Percentiles rank a stretch among this genome's conserved stretches.
These are phyloP conservation scores for Colletotrichum caudatum DNA, from an alignment of 2,329 filamentous ascomycete species.

Conservation along the genomic window DNA sequence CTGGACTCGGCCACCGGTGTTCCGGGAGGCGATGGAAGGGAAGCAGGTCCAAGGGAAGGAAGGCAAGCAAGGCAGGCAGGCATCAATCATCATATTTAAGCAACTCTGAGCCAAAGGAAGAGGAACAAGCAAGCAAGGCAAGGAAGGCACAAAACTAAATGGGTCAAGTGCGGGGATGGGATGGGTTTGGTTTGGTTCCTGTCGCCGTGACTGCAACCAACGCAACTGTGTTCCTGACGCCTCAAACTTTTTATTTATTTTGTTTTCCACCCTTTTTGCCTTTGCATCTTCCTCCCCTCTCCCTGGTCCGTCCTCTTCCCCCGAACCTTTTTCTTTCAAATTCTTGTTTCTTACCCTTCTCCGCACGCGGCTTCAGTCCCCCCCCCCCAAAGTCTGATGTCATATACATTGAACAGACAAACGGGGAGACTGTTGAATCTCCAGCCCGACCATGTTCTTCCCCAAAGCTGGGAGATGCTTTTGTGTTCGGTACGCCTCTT, in stretches of 20 bases:
- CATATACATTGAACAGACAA: background rate
- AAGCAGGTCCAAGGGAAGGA: no score
- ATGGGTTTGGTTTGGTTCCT: background rate
- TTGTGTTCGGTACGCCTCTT: background rate
- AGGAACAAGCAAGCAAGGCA: no score
- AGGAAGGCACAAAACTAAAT: conserved; percentile 10
- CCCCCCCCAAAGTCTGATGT: conserved; percentile 2
- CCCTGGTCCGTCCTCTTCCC: background rate
- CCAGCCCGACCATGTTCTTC: background rate
- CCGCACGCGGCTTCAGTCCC: no score
- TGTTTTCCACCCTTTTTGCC: background rate
- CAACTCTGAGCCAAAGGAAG: conserved; percentile 15
- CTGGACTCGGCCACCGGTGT: no score
- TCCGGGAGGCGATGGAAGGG: no score
- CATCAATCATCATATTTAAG: conserved; percentile 1
- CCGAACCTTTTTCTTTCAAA: no score
- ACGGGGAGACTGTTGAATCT: background rate
- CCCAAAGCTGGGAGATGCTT: background rate
- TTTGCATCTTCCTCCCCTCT: background rate
- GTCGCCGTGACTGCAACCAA: background rate
- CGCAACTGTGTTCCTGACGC: background rate
- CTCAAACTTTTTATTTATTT: background rate
- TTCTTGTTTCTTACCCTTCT: no score
- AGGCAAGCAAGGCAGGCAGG: no score
- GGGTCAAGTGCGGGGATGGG: background rate